Evolutionary conservation across 768 basidiomycete genomes (phyloP).

Genomic region (Gloeostereum incarnatum): DNA sequence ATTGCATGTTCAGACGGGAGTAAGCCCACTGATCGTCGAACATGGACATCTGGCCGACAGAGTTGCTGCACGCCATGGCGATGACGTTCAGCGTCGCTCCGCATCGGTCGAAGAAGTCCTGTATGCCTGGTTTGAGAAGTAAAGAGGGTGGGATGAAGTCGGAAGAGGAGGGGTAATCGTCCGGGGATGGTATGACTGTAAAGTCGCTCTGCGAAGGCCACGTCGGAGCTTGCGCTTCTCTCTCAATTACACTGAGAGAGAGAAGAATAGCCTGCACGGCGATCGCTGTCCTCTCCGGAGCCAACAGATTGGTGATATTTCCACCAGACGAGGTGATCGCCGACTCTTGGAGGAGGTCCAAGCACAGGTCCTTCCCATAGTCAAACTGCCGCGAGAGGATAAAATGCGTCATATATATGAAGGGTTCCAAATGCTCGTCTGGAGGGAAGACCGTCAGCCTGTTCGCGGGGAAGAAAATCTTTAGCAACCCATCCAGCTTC

Average conservation of each 20-base stretch:
- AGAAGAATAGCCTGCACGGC: slow-evolving; percentile 71
- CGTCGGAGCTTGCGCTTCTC: slow-evolving; percentile 55
- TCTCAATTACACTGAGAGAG: slow-evolving; percentile 64
- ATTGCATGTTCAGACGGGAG: slow-evolving; percentile 44
- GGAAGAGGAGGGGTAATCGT: slow-evolving; percentile 66
- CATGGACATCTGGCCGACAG: slow-evolving; percentile 68
- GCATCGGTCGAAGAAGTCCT: slow-evolving; percentile 63
- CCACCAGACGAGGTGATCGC: slow-evolving; percentile 28
- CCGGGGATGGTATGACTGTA: slow-evolving; percentile 30
- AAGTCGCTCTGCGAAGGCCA: slow-evolving; percentile 82
- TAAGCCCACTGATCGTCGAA: slow-evolving; percentile 81
- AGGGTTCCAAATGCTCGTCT: slow-evolving; percentile 72
- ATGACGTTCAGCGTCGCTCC: slow-evolving; percentile 48
- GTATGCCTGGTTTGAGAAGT: slow-evolving; percentile 54
- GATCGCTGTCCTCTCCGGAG: slow-evolving; percentile 67
- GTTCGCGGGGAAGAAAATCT: slow-evolving; percentile 71
- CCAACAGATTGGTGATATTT: slow-evolving; percentile 32
- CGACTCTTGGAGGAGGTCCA: slow-evolving; percentile 74
- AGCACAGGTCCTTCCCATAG: slow-evolving; percentile 71
- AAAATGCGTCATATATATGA: slow-evolving; percentile 75
- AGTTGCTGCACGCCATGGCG: slow-evolving; percentile 47
- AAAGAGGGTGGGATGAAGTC: slow-evolving; percentile 48
- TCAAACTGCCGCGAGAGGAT: slow-evolving; percentile 79
- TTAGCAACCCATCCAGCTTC: slow-evolving; percentile 67
- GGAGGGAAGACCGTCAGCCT: slow-evolving; percentile 48